A percentile compares a stretch with the other conserved stretches of the same genome.
Conservation (phyloP, 306 rosid genomes). For the Pyrus betulifolia region DNA sequence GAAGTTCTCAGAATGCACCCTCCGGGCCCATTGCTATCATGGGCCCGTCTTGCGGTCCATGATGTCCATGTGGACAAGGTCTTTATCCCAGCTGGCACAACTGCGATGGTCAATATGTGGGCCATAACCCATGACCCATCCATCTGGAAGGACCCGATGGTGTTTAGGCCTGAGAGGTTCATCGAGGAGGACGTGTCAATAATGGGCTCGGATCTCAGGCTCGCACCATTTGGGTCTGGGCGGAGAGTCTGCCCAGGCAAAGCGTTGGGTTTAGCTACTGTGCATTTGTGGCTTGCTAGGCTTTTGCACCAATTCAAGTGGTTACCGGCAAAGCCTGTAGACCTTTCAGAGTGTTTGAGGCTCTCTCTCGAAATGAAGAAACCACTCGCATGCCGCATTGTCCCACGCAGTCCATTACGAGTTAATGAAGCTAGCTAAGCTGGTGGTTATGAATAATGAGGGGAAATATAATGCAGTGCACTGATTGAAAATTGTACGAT, state of each 20-base stretch:
- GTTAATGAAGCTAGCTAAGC: not conserved
- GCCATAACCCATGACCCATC: slow-evolving; percentile 69
- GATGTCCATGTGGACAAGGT: slow-evolving; percentile 60
- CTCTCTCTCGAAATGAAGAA: slow-evolving; percentile 79
- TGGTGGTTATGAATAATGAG: not conserved
- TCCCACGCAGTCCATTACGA: slow-evolving; percentile 5
- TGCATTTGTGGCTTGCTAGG: slow-evolving; percentile 73
- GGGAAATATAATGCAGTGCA: not conserved
- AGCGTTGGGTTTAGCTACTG: slow-evolving; percentile 61
- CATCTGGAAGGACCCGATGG: slow-evolving; percentile 71
- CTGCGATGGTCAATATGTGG: slow-evolving; percentile 97
- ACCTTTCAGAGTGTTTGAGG: slow-evolving; percentile 62
- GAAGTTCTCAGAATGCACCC: slow-evolving; percentile 84
- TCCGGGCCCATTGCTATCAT: slow-evolving; percentile 84
- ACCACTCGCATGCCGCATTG: slow-evolving; percentile 35
- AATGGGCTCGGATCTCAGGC: slow-evolving; percentile 69
- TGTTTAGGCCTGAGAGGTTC: slow-evolving; percentile 65
- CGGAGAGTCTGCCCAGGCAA: slow-evolving; percentile 77
- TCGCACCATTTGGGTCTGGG: slow-evolving; percentile 87
- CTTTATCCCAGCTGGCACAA: slow-evolving; percentile 76
- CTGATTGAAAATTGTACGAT: not conserved
- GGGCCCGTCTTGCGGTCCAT: slow-evolving; percentile 79
- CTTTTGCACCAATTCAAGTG: slow-evolving; percentile 55
- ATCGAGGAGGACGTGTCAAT: slow-evolving; percentile 49
- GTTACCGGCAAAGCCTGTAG: slow-evolving; percentile 44